Base-by-base conservation (phyloP, 208 protist genomes). In the Cochliopodium minus region DNA sequence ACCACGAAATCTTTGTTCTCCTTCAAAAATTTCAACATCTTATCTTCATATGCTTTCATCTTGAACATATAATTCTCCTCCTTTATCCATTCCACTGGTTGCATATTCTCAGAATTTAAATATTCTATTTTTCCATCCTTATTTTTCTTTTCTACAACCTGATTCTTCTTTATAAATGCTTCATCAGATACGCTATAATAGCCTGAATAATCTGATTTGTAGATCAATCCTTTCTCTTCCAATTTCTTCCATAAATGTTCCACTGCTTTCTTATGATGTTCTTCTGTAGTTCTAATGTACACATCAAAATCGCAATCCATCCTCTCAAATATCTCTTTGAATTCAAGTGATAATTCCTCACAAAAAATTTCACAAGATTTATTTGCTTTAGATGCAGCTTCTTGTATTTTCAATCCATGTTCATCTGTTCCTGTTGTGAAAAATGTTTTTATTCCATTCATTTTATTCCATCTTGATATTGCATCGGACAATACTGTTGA, bases 51-150 rank as follows among this genome's bases (percentile, higher is more conserved):
- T 11, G 66, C 64, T 32, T 76, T 86, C 5, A 97, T 77, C 47
- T 79, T 79, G 67, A 98, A 98, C 79, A 92, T 93, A 74, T 96
- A 99, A 72, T 96, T 97, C 35, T 92, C 79, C 74, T 99, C 93
- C 38, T 65, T 64, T 29, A 96, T 74, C 86, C 85, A 96, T 30
- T 88, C 85, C 15, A 93, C 81, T 17, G 74, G 66, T 53, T 90
- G 67, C 2, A 86, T 87, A 55, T 75, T 84, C 48, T 95, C 87
- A 4, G 78, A 66, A 34, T 78, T 87, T n/a, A 95, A 71, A 65
- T 85, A 89, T 59, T 76, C 85, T 46, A 79, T 73, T 13, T 87
- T 81, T 29, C 80, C 80, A 38, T 82, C 71, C 62, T 81, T 84
- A 71, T 85, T 78, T 6, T 87, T 77, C n/a, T 73, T 70, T 56